These are phyloP conservation scores for Sesbania bispinosa DNA, from an alignment of 306 rosid genomes.

Conservation along the genomic window DNA sequence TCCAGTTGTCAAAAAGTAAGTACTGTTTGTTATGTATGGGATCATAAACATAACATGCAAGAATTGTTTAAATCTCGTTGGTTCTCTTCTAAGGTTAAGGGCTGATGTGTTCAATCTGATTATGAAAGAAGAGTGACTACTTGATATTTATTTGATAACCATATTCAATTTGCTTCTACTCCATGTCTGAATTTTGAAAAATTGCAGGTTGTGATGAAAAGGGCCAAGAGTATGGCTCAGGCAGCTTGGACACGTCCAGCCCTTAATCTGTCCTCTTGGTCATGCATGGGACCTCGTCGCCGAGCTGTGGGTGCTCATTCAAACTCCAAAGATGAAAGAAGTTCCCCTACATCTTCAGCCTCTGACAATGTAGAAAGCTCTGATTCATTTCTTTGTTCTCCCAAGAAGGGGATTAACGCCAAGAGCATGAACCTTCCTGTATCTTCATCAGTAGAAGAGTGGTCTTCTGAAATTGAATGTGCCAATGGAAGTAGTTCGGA, in stretches of 20 bases:
- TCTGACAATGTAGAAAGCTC: slow-evolving; percentile 32
- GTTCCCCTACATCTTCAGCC: slow-evolving; percentile 32
- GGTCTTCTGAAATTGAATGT: slow-evolving; percentile 71
- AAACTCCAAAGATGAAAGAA: slow-evolving; percentile 39
- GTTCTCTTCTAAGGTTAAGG: not conserved
- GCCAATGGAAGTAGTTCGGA: slow-evolving; percentile 37
- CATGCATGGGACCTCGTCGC: slow-evolving; percentile 90
- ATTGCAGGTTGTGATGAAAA: slow-evolving; percentile 84
- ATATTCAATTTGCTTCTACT: not conserved
- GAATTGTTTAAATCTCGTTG: not conserved
- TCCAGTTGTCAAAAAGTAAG: not conserved
- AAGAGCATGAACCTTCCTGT: slow-evolving; percentile 51
- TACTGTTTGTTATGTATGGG: not conserved
- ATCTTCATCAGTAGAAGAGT: slow-evolving; percentile 58
- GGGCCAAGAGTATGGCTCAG: slow-evolving; percentile 93
- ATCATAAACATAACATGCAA: not conserved
- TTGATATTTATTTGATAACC: not conserved
- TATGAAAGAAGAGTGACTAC: not conserved
- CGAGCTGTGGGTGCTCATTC: slow-evolving; percentile 41
- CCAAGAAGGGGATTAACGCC: slow-evolving; percentile 36
- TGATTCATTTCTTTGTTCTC: slow-evolving; percentile 47
- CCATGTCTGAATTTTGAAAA: slow-evolving; percentile 14
- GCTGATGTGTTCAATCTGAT: not conserved
- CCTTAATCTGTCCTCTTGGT: slow-evolving; percentile 75
- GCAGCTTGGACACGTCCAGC: slow-evolving; percentile 94